Evolutionary conservation across 2,329 filamentous ascomycete genomes (phyloP).

Genomic region (Aspergillus terreus): DNA sequence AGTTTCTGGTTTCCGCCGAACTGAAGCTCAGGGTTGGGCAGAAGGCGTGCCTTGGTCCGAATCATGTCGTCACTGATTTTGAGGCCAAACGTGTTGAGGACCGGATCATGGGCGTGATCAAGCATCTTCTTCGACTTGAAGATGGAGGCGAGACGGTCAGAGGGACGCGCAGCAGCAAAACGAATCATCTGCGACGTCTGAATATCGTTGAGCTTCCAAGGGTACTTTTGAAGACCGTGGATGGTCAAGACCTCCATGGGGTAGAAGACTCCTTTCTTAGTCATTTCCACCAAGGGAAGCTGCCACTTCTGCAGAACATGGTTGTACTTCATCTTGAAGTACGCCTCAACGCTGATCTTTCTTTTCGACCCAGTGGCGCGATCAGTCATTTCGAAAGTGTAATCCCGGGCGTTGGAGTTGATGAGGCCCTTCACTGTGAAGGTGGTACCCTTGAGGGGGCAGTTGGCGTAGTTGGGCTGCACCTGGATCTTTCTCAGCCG

Average conservation of each 20-base stretch:
- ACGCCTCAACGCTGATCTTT: constrained; percentile 57
- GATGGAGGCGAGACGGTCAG: constrained; percentile 65
- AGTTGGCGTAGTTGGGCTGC: constrained; percentile 33
- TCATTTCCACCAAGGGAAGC: constrained; percentile 58
- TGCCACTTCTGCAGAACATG: constrained; percentile 42
- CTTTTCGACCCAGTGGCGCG: constrained; percentile 38
- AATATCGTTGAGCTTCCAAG: constrained; percentile 54
- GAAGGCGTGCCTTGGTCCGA: constrained; percentile 64
- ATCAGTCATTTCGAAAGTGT: constrained; percentile 42
- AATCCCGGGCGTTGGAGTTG: constrained; percentile 38
- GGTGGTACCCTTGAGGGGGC: constrained; percentile 31
- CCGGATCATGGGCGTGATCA: constrained; percentile 65
- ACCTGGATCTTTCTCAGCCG: constrained; percentile 37
- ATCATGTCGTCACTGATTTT: constrained; percentile 63
- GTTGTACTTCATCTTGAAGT: constrained; percentile 53
- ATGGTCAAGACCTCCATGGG: constrained; percentile 56
- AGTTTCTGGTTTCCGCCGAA: constrained; percentile 56
- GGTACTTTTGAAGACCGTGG: constrained; percentile 54
- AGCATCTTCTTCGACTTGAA: constrained; percentile 63
- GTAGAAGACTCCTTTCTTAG: constrained; percentile 50
- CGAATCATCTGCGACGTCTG: constrained; percentile 88
- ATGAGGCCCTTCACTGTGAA: constrained; percentile 53
- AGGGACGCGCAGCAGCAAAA: constrained; percentile 77
- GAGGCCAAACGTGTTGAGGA: constrained; percentile 70
- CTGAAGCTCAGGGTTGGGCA: constrained; percentile 67